phyloP scores from a whole-genome alignment of 2,329 filamentous ascomycete genomes.

The Alternaria novae-zelandiae region DNA sequence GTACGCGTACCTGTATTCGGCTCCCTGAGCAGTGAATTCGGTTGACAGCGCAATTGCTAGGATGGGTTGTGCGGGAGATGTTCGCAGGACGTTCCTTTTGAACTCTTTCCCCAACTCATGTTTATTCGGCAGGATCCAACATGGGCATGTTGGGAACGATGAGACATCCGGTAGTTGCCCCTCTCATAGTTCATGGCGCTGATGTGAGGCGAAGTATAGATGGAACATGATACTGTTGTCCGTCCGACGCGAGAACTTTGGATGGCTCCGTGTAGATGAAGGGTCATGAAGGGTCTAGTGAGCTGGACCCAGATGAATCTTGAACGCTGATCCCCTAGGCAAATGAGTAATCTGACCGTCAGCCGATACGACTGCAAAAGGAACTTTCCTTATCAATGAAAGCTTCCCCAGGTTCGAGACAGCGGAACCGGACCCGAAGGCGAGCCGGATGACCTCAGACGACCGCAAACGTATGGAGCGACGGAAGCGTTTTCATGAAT shows the following conservation, averaged over 20 bases:
- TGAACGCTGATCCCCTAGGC: background rate
- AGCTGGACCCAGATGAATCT: background rate
- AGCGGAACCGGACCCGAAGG: background rate
- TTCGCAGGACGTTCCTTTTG: background rate
- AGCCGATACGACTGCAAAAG: background rate
- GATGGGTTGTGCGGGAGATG: background rate
- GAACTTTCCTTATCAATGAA: background rate
- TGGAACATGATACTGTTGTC: background rate
- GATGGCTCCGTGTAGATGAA: background rate
- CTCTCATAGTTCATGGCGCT: background rate
- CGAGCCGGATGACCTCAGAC: background rate
- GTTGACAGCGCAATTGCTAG: background rate
- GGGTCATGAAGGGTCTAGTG: background rate
- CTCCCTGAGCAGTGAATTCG: background rate
- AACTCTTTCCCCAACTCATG: background rate
- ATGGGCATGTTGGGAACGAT: background rate
- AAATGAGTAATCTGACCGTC: background rate
- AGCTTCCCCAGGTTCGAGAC: background rate
- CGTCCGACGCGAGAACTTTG: background rate
- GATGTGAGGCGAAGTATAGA: background rate
- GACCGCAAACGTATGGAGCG: background rate
- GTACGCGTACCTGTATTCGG: background rate
- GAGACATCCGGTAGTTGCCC: background rate
- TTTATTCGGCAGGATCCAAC: background rate
- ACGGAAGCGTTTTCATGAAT: background rate